Base-by-base conservation (phyloP, 768 basidiomycete species). In the Trametes cubensis region DNA sequence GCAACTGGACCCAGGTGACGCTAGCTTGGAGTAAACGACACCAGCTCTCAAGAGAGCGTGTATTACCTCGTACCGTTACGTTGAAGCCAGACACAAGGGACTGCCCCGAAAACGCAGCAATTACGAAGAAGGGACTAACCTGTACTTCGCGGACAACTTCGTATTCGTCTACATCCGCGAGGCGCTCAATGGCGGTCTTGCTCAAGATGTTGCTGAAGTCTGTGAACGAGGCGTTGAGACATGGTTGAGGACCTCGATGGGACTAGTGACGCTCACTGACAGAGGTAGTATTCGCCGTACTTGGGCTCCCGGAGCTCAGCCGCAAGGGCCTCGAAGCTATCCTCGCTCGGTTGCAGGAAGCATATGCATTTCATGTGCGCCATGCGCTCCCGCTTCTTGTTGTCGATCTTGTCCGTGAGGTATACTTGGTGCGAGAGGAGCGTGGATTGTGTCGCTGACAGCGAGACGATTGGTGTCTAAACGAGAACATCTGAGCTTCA, bases 231-330 rank as follows among this genome's bases (percentile, higher is more conserved):
- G 25, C 1, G 4, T 7, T 6, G 1, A 3, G 5, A 26, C 25
- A 10, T 26, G 14, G 25, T 53, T 54, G 21, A 66, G 65, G 30
- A 26, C 52, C 39, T 20, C 25, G 6, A 15, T 26, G 23, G 61
- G 18, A 46, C 15, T 25, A 34, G n/a, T 53, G 49, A 57, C 85
- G 90, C 88, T 83, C 80, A 94, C 96, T 90, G 85, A 98, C 96
- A 99, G 73, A 99, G 79, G 82, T 96, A 98, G 78, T 99, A 99
- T 78, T 95, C 94, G 73, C 95, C 95, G 70, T 98, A 99, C 76
- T 90, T 90, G 11, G 95, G 96, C 70, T 94, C 90, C 40, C 81
- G 82, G 38, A 99, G 80, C 72, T 99, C 97, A 58, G 83, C 79
- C 66, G 89, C 90, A 58, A 98, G 81, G 25, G 89, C 90, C 58